Evolutionary conservation across 2,329 filamentous ascomycete genomes (phyloP).

Genomic region (Nakataea oryzae): DNA sequence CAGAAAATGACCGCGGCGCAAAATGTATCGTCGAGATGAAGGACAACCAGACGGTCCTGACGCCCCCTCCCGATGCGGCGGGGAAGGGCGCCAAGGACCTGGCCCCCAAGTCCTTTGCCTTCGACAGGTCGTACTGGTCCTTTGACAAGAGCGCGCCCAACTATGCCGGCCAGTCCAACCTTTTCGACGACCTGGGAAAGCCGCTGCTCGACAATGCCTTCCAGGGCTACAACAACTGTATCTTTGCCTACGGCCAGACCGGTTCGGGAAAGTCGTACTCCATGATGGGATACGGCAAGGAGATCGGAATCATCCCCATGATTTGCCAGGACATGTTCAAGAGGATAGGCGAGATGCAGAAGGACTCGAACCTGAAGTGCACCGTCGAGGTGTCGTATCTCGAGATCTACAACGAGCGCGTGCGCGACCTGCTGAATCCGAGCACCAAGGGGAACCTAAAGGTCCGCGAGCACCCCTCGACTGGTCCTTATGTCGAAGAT

Average conservation of each 20-base stretch:
- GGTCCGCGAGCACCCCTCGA: constrained; percentile 94
- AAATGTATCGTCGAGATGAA: constrained; percentile 98
- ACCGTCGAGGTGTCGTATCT: constrained; percentile 98
- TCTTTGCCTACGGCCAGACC: constrained; percentile 97
- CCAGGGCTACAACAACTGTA: constrained; percentile 98
- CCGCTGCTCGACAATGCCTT: constrained; percentile 97
- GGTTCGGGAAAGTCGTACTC: constrained; percentile 98
- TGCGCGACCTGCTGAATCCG: constrained; percentile 90
- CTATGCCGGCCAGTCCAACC: constrained; percentile 82
- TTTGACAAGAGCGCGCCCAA: constrained; percentile 73
- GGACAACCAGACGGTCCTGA: constrained; percentile 79
- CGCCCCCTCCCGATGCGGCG: constrained; percentile 53
- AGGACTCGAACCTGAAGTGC: constrained; percentile 58
- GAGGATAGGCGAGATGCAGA: constrained; percentile 60
- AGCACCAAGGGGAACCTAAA: constrained; percentile 93
- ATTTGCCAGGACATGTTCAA: constrained; percentile 98
- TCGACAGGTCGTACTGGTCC: constrained; percentile 97
- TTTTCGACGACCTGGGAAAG: constrained; percentile 79
- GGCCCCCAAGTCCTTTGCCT: constrained; percentile 79
- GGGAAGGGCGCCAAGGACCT: constrained; percentile 57
- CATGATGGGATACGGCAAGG: constrained; percentile 99
- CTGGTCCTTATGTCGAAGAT: constrained; percentile 96
- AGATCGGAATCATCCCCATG: constrained; percentile 88
- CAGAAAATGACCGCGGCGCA: constrained; percentile 82
- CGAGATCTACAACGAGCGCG: constrained; percentile 98